Evolutionary conservation across 116 monocot genomes (phyloP).

Genomic region (Trichopus zeylanicus): DNA sequence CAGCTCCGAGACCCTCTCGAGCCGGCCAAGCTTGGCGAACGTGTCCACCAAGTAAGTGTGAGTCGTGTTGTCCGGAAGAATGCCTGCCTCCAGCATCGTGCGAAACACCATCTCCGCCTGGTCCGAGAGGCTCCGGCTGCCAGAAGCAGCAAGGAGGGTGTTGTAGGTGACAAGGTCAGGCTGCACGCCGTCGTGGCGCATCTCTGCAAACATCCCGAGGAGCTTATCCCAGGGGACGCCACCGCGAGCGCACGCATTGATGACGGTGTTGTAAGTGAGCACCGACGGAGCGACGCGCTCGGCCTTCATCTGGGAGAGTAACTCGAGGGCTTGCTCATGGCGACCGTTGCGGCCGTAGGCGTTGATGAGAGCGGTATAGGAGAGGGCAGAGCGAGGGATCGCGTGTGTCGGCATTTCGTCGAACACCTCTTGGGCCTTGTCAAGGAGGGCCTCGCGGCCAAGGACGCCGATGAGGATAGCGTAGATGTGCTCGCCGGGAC

Average conservation of each 20-base stretch:
- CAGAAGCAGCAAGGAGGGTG: constrained; percentile 78
- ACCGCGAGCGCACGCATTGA: constrained; percentile 62
- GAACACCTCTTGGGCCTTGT: constrained; percentile 74
- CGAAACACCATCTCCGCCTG: constrained; percentile 77
- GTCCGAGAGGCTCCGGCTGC: constrained; percentile 43
- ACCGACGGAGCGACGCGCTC: constrained; percentile 54
- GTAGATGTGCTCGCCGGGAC: constrained; percentile 93
- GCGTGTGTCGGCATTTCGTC: constrained; percentile 56
- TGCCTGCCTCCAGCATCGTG: constrained; percentile 69
- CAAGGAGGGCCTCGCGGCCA: constrained; percentile 61
- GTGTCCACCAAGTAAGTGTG: constrained; percentile 64
- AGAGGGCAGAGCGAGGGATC: constrained; percentile 58
- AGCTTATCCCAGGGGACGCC: constrained; percentile 51
- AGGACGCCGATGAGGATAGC: constrained; percentile 80
- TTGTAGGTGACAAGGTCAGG: constrained; percentile 92
- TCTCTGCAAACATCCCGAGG: constrained; percentile 72
- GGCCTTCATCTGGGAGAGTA: constrained; percentile 70
- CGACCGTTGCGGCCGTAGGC: constrained; percentile 71
- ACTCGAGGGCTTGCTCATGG: constrained; percentile 38
- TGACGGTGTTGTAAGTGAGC: constrained; percentile 84
- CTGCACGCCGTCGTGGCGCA: constrained; percentile 82
- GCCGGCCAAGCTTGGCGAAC: constrained; percentile 38
- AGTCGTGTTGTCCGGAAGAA: constrained; percentile 54
- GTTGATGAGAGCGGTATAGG: constrained; percentile 79
- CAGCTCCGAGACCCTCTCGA: constrained; percentile 47